Evolutionary conservation across 768 basidiomycete species (phyloP).

Genomic region (Polyporus arcularius): DNA sequence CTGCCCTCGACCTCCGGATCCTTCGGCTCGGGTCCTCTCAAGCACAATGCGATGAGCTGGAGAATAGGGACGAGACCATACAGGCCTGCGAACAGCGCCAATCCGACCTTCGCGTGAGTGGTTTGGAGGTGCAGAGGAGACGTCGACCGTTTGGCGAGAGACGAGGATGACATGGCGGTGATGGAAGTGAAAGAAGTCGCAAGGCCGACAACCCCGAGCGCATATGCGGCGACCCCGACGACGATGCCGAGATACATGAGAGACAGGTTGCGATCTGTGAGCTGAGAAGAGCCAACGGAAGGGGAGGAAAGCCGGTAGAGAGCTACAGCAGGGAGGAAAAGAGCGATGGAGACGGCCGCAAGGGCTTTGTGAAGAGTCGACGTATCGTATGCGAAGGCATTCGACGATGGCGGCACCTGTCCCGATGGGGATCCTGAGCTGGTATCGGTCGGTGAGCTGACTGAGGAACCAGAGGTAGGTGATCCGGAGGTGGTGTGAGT

Average conservation of each 20-base stretch:
- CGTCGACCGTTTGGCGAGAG: constrained; percentile 35
- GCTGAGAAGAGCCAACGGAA: constrained; percentile 28
- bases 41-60: constrained; percentile 32
- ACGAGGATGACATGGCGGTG: constrained; percentile 27
- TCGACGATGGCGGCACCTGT: constrained; percentile 2
- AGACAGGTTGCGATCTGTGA: constrained; percentile 16
- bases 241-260: constrained; percentile 40
- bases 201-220: constrained; percentile 63
- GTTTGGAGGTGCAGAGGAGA: constrained; percentile 48
- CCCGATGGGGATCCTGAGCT: background rate
- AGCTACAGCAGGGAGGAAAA: constrained; percentile 45
- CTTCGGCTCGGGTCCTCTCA: constrained; percentile 4
- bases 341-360: constrained; percentile 49
- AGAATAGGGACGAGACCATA: constrained; percentile 54
- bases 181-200: constrained; percentile 64
- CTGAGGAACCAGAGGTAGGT: constrained; percentile 1
- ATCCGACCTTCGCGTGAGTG: constrained; percentile 62
- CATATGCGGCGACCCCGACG: constrained; percentile 51
- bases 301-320: constrained; percentile 44
- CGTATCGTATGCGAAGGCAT: constrained; percentile 34
- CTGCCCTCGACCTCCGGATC: constrained; percentile 13
- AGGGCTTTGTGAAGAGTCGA: constrained; percentile 49
- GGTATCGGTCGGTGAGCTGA: background rate
- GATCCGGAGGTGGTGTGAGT: constrained; percentile 3
- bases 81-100: constrained; percentile 62